Base-by-base conservation (phyloP, 176 grass and related monocot genomes). In the Raddia distichophylla region DNA sequence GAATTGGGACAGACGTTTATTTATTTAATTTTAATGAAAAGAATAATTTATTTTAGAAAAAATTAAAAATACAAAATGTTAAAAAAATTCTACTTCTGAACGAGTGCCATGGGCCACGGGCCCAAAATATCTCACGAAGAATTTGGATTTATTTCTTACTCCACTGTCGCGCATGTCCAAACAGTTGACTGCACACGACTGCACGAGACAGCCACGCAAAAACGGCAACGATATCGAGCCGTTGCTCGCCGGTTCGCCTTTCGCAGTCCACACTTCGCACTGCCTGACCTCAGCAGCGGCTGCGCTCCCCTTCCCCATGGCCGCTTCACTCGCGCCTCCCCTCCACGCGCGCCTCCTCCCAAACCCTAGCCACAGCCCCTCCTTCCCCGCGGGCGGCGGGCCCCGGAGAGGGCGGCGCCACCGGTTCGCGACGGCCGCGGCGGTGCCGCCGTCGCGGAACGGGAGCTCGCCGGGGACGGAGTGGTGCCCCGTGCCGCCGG, bases 401-500 rank as follows among this genome's bases (percentile, higher is more conserved):
- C 35, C 34, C 3, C 43, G 27, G 13, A 37, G 57, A 5, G 3
- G 63, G 35, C 78, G 1, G 13, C 67, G 33, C 10, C 69, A 2
- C 19, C 35, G 34, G 44, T 27, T 34, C 45, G 53, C 67, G 11
- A 55, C 7, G 53, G 54, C 12, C 9, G 49, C 73, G 7, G 74
- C 73, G 19, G 54, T 75, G 16, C 83, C 88, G 48, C 86, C 89
- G 40, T 98, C 93, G 59, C 86, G 95, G 78, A 98, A 98, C 89
- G 92, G 95, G 78, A 93, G 79, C 85, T 91, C 92, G 18, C 82
- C 84, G 66, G 96, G 94, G 83, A 95, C 88, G 52, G 92, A 91
- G 75, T 98, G 96, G 89, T 91, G 96, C 84, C 96, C 96, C 4
- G 96, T 98, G 60, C 96, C 92, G 73, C 78, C 71, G 60, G 96